Conservation (phyloP, 2,329 filamentous ascomycete genomes). For the Dothiorella sarmentorum region DNA sequence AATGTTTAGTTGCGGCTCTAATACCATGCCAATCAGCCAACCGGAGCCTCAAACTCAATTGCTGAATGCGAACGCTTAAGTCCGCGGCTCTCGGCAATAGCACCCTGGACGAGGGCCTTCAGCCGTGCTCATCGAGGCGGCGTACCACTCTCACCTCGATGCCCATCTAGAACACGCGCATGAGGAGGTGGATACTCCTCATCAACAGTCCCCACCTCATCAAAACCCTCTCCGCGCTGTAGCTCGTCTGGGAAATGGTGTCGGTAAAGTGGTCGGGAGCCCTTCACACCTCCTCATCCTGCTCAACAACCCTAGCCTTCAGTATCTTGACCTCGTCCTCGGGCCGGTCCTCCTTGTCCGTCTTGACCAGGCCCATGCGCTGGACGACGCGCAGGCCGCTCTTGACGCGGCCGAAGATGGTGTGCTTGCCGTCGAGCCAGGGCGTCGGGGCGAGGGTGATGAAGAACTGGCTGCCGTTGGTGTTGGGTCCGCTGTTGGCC, state of each 20-base stretch:
- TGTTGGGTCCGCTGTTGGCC: slow-evolving; percentile 91
- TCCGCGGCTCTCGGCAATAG: not conserved
- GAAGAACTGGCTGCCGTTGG: slow-evolving; percentile 95
- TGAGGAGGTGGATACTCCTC: not conserved
- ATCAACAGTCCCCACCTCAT: not conserved
- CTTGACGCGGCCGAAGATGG: slow-evolving; percentile 90
- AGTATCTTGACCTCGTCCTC: slow-evolving; percentile 78
- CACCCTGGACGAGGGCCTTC: not conserved
- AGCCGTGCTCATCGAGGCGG: not conserved
- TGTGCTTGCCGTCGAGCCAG: slow-evolving; percentile 96
- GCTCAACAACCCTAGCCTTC: slow-evolving; percentile 66
- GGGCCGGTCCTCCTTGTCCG: slow-evolving; percentile 75
- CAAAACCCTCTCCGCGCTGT: not conserved
- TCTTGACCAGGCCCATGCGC: slow-evolving; percentile 84
- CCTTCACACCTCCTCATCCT: slow-evolving; percentile 36
- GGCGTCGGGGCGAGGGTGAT: slow-evolving; percentile 91
- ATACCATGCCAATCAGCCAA: not conserved
- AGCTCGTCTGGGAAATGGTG: not conserved
- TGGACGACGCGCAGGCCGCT: slow-evolving; percentile 78
- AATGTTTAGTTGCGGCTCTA: not conserved
- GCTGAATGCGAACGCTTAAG: not conserved
- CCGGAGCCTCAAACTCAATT: not conserved
- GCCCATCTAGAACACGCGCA: not conserved
- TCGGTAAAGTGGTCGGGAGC: too few relatives aligned
- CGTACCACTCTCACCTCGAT: not conserved